These are phyloP conservation scores for Pseudomicrostroma phylloplanum DNA, from an alignment of 1,284 basidiomycete species.

Conservation along the genomic window DNA sequence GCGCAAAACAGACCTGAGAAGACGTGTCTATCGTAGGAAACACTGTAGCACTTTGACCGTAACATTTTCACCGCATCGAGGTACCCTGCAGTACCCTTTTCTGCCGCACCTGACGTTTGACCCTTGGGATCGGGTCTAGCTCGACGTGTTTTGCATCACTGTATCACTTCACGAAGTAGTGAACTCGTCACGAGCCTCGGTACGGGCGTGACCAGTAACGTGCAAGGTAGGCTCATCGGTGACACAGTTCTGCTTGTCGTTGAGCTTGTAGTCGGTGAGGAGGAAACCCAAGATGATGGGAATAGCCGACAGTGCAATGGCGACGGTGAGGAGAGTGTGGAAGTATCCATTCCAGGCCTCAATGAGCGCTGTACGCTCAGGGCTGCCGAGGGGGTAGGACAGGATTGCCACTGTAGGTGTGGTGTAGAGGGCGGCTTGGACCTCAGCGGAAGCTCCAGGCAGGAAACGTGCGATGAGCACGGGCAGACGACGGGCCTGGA, in stretches of 20 bases:
- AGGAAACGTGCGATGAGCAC: slow-evolving; percentile 23
- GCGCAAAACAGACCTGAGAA: too few species aligned
- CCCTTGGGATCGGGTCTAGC: too few species aligned
- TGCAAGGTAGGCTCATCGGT: not conserved
- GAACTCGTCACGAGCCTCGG: too few species aligned
- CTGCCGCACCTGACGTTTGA: too few species aligned
- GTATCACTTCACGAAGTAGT: too few species aligned
- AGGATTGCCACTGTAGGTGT: slow-evolving; percentile 14
- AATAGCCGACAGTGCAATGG: slow-evolving; percentile 32
- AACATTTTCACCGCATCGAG: too few species aligned
- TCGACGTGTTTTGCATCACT: too few species aligned
- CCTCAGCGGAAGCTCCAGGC: slow-evolving; percentile 23
- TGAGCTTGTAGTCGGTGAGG: slow-evolving; percentile 37
- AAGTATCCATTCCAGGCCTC: slow-evolving; percentile 40
- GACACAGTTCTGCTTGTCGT: slow-evolving; percentile 45
- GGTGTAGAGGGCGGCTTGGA: slow-evolving; percentile 13
- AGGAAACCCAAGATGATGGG: slow-evolving; percentile 33
- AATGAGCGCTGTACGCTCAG: slow-evolving; percentile 29
- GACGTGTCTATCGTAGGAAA: too few species aligned
- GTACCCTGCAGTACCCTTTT: too few species aligned
- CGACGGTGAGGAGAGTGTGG: slow-evolving; percentile 35
- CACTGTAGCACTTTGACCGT: too few species aligned
- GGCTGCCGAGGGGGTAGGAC: slow-evolving; percentile 29
- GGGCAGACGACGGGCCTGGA: slow-evolving; percentile 34
- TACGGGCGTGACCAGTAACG: too few species aligned